A percentile compares a stretch with the other conserved stretches of the same genome.
These are phyloP conservation scores for Candida nemodendra DNA, from an alignment of 805 yeast species.

Conservation along the genomic window DNA sequence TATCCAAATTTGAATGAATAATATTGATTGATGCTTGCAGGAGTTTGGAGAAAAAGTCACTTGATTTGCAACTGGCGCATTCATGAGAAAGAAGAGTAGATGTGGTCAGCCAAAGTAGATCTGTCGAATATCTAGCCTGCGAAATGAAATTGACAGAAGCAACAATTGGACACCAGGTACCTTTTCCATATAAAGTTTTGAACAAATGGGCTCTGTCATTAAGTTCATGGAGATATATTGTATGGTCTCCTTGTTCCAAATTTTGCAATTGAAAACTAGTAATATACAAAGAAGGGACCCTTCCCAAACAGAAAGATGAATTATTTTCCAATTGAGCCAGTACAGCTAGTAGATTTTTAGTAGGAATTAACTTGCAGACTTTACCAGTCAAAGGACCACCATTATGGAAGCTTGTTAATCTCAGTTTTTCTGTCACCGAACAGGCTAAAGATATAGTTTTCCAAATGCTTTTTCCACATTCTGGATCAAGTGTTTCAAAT, in stretches of 20 bases:
- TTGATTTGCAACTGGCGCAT: conserved; percentile 10
- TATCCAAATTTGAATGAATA: not conserved
- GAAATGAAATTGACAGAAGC: not conserved
- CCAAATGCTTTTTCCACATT: conserved; percentile 15
- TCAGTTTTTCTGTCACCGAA: conserved; percentile 15
- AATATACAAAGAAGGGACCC: conserved; percentile 12
- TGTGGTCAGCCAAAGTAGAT: conserved; percentile 10
- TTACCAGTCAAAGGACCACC: conserved; percentile 10
- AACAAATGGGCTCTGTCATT: conserved; percentile 6
- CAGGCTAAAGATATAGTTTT: conserved; percentile 18
- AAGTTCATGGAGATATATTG: not conserved
- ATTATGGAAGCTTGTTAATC: conserved; percentile 10
- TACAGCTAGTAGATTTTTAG: conserved; percentile 9
- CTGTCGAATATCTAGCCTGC: not conserved
- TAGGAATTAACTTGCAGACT: conserved; percentile 8
- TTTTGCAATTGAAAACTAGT: conserved; percentile 5
- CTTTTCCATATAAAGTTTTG: conserved; percentile 4
- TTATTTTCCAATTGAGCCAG: conserved; percentile 10
- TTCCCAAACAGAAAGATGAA: conserved; percentile 13
- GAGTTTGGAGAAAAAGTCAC: not conserved
- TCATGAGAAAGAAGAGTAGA: conserved; percentile 16
- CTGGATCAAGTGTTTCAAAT: conserved; percentile 20
- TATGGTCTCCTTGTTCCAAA: conserved; percentile 1
- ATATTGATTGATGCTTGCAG: conserved; percentile 5
- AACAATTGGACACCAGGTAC: conserved; percentile 8